These are phyloP conservation scores for Talaromyces marneffei DNA, from an alignment of 2,329 filamentous ascomycete genomes.

Conservation along the genomic window DNA sequence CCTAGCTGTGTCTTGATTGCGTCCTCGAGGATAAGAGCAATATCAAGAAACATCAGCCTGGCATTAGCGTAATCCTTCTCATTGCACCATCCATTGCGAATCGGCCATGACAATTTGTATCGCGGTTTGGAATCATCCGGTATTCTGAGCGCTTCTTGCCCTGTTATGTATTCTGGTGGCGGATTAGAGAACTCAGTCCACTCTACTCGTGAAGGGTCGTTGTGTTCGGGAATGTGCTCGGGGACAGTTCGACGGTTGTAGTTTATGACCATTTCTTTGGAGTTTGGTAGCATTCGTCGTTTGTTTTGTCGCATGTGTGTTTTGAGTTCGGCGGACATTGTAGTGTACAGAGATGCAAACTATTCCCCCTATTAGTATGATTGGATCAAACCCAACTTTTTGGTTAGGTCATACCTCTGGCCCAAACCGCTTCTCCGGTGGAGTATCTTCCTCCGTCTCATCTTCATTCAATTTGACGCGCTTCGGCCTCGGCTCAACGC, in stretches of 20 bases:
- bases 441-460: conserved; percentile 28
- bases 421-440: conserved; percentile 76
- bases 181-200: conserved; percentile 77
- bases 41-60: conserved; percentile 76
- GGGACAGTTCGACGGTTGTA: conserved; percentile 81
- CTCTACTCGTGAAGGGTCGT: conserved; percentile 86
- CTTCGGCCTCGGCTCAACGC: conserved; percentile 70
- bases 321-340: conserved; percentile 82
- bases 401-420: conserved; percentile 58
- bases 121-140: conserved; percentile 83
- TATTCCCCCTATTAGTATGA: conserved; percentile 22
- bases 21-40: conserved; percentile 79
- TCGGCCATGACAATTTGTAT: conserved; percentile 90
- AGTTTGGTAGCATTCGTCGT: conserved; percentile 91
- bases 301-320: conserved; percentile 88
- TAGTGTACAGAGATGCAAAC: conserved; percentile 63
- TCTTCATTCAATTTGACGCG: conserved; percentile 54
- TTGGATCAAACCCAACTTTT: too few species aligned
- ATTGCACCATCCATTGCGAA: conserved; percentile 80
- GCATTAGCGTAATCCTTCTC: conserved; percentile 80
- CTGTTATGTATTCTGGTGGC: conserved; percentile 73
- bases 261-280: conserved; percentile 89
- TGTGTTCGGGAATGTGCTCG: conserved; percentile 87
- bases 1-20: conserved; percentile 81
- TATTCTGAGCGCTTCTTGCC: conserved; percentile 74